A percentile compares a stretch with the other conserved stretches of the same genome.
Conservation (phyloP, 2,329 filamentous ascomycete species). For the Ascochyta rabiei region DNA sequence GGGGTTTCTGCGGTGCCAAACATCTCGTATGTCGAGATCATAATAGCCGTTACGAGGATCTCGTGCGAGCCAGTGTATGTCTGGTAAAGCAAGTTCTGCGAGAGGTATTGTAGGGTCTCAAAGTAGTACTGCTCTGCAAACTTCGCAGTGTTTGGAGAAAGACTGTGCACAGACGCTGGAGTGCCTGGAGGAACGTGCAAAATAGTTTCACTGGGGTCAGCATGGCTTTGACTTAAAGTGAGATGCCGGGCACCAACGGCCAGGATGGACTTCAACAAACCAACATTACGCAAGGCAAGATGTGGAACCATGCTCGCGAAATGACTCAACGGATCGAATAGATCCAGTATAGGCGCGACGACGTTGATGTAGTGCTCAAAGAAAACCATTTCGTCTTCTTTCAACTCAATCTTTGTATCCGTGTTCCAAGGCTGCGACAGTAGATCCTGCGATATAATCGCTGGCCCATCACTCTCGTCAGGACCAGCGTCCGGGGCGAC, state of each 20-base stretch:
- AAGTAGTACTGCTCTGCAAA: constrained; percentile 62
- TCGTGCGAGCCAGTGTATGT: constrained; percentile 64
- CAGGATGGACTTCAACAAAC: constrained; percentile 63
- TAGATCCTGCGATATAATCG: constrained; percentile 10
- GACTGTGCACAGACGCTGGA: constrained; percentile 18
- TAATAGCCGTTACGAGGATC: constrained; percentile 62
- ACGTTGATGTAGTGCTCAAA: constrained; percentile 49
- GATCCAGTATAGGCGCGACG: constrained; percentile 50
- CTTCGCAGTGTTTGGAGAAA: constrained; percentile 39
- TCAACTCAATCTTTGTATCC: constrained; percentile 32
- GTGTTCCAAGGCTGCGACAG: constrained; percentile 34
- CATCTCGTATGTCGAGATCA: constrained; percentile 70
- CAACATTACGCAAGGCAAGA: constrained; percentile 59
- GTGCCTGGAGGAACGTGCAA: constrained; percentile 33
- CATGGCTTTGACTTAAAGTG: constrained; percentile 45
- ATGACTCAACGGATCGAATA: constrained; percentile 52
- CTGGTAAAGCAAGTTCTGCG: constrained; percentile 63
- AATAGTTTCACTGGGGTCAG: constrained; percentile 28
- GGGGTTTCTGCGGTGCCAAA: constrained; percentile 58
- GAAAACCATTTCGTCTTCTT: constrained; percentile 45
- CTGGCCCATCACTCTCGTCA: constrained; percentile 5
- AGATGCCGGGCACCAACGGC: constrained; percentile 61
- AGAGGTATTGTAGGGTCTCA: constrained; percentile 66
- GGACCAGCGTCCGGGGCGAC: constrained; percentile 35
- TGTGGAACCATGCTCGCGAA: constrained; percentile 42